phyloP scores from a whole-genome alignment of 1,139 yeast genomes.

The Geotrichum bryndzae region DNA sequence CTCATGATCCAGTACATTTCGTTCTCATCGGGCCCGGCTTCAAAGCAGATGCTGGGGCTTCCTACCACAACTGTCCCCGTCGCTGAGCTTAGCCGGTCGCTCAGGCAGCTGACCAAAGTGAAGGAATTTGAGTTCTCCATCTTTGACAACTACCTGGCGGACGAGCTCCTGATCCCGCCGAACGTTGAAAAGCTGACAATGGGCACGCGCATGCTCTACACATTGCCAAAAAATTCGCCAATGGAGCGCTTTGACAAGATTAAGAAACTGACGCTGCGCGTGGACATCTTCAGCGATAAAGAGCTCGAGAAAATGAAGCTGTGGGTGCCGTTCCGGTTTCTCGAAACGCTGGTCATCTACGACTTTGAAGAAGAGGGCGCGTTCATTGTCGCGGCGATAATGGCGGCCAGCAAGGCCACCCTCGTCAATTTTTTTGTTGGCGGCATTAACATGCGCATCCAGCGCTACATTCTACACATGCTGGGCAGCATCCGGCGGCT shows the following conservation, averaged over 20 bases:
- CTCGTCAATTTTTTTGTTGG: neutral
- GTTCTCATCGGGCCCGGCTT: neutral
- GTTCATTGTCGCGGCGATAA: neutral
- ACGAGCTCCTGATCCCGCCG: neutral
- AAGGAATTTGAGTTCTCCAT: slow-evolving; percentile 1
- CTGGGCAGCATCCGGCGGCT: neutral
- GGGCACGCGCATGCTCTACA: neutral
- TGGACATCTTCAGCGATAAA: neutral
- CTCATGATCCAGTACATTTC: neutral
- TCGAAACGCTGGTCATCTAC: neutral
- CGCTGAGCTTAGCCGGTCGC: neutral
- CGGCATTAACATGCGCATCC: neutral
- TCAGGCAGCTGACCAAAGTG: neutral
- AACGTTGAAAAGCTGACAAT: neutral
- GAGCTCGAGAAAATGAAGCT: neutral
- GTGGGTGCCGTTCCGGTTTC: neutral
- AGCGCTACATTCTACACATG: neutral
- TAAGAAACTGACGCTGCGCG: neutral
- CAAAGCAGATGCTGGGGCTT: neutral
- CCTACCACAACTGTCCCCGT: neutral
- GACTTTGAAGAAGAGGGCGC: neutral
- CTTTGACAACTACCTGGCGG: neutral
- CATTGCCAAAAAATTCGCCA: neutral
- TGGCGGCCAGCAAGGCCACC: neutral
- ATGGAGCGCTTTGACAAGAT: neutral